A percentile compares a stretch with the other conserved stretches of the same genome.
phyloP scores from a whole-genome alignment of 192 early-diverging fungal species.

The Dissophora globulifera region DNA sequence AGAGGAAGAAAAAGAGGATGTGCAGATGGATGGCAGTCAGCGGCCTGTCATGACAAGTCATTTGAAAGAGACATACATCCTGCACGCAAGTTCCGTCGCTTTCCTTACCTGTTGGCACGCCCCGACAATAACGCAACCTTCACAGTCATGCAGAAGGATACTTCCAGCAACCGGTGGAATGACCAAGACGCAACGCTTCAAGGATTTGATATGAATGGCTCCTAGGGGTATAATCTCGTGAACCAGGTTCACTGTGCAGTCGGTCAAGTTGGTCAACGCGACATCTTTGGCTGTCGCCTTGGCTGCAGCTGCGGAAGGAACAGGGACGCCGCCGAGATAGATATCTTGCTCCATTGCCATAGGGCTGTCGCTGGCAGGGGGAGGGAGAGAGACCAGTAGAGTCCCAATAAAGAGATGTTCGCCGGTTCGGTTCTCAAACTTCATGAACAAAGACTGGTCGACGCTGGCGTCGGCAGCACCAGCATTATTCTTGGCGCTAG shows the following conservation, averaged over 20 bases:
- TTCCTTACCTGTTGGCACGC: constrained; percentile 78
- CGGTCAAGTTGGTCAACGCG: constrained; percentile 62
- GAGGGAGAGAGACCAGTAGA: background rate
- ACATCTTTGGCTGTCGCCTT: constrained; percentile 56
- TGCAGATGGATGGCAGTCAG: too few species aligned
- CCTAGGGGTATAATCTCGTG: constrained; percentile 57
- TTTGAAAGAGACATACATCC: too few species aligned
- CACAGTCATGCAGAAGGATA: constrained; percentile 72
- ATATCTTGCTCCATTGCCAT: constrained; percentile 1
- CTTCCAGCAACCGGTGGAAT: constrained; percentile 75
- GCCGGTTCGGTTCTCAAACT: constrained; percentile 33
- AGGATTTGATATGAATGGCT: constrained; percentile 79
- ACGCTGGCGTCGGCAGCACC: too few species aligned
- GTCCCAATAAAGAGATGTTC: constrained; percentile 16
- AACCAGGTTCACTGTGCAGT: constrained; percentile 75
- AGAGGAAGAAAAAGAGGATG: too few species aligned
- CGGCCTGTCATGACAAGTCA: too few species aligned
- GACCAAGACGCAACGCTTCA: constrained; percentile 69
- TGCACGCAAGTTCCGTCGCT: background rate
- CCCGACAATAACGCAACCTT: constrained; percentile 66
- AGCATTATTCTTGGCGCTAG: background rate
- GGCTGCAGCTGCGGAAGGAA: background rate
- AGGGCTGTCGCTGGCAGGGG: background rate
- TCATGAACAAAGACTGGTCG: too few species aligned
- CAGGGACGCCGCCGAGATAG: constrained; percentile 11